These are phyloP conservation scores for Wallemia mellicola DNA, from an alignment of 1,284 basidiomycete genomes.

Conservation along the genomic window DNA sequence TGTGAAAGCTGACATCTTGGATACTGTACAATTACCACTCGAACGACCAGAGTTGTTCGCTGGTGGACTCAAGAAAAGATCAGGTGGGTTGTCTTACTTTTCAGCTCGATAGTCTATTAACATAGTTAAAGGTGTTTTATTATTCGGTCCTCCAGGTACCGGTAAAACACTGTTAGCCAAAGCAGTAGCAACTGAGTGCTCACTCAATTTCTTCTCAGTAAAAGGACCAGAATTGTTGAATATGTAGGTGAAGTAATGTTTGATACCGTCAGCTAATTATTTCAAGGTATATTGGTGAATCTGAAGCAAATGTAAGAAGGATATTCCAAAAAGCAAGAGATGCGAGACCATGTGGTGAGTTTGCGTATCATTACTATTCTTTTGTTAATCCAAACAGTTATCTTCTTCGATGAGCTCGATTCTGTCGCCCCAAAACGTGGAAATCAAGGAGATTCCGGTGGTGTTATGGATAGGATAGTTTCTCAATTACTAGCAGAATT, in stretches of 20 bases:
- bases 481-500: constrained; percentile 95
- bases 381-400: constrained; percentile 32
- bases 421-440: constrained; percentile 97
- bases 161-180: constrained; percentile 71
- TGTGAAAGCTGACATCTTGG: constrained; percentile 79
- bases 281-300: constrained; percentile 50
- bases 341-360: constrained; percentile 41
- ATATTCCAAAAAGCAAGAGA: constrained; percentile 59
- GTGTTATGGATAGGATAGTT: constrained; percentile 92
- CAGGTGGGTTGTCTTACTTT: constrained; percentile 43
- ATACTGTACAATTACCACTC: constrained; percentile 84
- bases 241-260: constrained; percentile 22
- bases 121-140: constrained; percentile 34
- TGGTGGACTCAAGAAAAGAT: constrained; percentile 78
- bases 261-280: too few species aligned
- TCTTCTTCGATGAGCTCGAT: constrained; percentile 97
- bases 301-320: constrained; percentile 93
- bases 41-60: constrained; percentile 82
- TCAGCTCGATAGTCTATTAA: too few species aligned
- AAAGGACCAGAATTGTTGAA: constrained; percentile 94
- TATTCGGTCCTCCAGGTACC: constrained; percentile 75
- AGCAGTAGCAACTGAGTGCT: constrained; percentile 77
- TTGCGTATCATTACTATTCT: too few species aligned
- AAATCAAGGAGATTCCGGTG: constrained; percentile 46
- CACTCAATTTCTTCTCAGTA: constrained; percentile 62